A percentile compares a stretch with the other conserved stretches of the same genome.
phyloP scores from a whole-genome alignment of 2,329 filamentous ascomycete species.

The Nothophoma quercina region DNA sequence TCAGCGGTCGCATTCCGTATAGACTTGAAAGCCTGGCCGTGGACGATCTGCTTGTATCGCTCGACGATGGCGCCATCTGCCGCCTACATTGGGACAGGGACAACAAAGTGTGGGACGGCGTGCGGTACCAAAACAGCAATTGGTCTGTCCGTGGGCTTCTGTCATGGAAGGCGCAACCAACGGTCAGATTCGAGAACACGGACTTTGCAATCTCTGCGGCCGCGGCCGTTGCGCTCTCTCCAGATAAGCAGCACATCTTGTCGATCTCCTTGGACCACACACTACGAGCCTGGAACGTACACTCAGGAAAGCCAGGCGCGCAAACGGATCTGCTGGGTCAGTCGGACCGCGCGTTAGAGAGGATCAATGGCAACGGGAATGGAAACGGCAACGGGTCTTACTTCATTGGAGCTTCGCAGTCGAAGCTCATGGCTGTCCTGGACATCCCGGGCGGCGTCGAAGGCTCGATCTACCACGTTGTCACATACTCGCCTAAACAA shows the following conservation, averaged over 20 bases:
- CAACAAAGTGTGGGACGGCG: constrained; percentile 68
- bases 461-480: constrained; percentile 66
- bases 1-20: constrained; percentile 81
- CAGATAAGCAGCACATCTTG: constrained; percentile 66
- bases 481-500: constrained; percentile 88
- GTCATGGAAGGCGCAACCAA: constrained; percentile 70
- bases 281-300: constrained; percentile 86
- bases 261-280: constrained; percentile 90
- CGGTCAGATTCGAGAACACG: constrained; percentile 70
- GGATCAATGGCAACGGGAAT: constrained; percentile 54
- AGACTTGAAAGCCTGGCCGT: constrained; percentile 77
- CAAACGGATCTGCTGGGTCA: constrained; percentile 80
- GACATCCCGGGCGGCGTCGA: constrained; percentile 60
- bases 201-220: constrained; percentile 68
- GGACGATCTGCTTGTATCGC: constrained; percentile 78
- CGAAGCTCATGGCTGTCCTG: constrained; percentile 77
- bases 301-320: constrained; percentile 78
- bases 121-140: constrained; percentile 75
- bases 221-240: constrained; percentile 63
- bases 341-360: constrained; percentile 64
- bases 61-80: constrained; percentile 80
- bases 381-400: constrained; percentile 62
- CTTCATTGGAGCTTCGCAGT: constrained; percentile 79
- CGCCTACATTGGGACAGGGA: constrained; percentile 59
- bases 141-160: constrained; percentile 71